Evolutionary conservation across 1,284 basidiomycete species (phyloP), one percentile per base, ranked within the genome.

Genomic region (Tilletia setariae): DNA sequence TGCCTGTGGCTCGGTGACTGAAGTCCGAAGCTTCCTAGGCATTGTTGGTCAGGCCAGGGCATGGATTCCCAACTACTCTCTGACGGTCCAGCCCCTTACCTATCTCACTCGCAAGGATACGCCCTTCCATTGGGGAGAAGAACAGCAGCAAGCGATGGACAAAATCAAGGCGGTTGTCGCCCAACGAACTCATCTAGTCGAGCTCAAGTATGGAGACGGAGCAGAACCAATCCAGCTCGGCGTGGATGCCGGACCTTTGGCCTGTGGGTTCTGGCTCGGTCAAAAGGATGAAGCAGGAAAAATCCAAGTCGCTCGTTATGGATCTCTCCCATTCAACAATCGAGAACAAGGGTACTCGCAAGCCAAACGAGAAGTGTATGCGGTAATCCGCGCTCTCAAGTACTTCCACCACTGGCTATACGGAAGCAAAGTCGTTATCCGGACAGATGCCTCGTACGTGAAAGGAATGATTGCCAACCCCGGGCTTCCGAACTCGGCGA

Each of bases 141-240:
- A 49, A 19, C 47, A 49, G 19, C 47, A 49, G 25, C 19, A 7
- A 23, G 47, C 47, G 6, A 49, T 49, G 47, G 47, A 49, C 47
- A 49, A 7, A 6, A 49, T 49, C 47, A 49, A 49, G 47, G 16
- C 19, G 47, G 4, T 49, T 23, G 8, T 49, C 19, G 47, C 47
- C 47, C 6, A 49, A 23, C 47, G 47, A 19, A 49, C 47, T 7
- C 19, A 49, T 23, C 25, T 49, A 23, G 47, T 49, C 47, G 47
- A 49, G 47, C 47, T 49, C 47, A 49, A 49, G 47, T 49, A 49
- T n/a, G 47, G 47, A 49, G 47, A 49, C 19, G 47, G 25, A 7
- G 16, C 6, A 23, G 7, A 7, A 4, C 47, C 47, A 16, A 49
- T 49, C 47, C 19, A 49, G 47, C 47, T 49, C 19, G 47, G 47